phyloP scores from a whole-genome alignment of 345 rosid genomes.

The Pistacia vera region DNA sequence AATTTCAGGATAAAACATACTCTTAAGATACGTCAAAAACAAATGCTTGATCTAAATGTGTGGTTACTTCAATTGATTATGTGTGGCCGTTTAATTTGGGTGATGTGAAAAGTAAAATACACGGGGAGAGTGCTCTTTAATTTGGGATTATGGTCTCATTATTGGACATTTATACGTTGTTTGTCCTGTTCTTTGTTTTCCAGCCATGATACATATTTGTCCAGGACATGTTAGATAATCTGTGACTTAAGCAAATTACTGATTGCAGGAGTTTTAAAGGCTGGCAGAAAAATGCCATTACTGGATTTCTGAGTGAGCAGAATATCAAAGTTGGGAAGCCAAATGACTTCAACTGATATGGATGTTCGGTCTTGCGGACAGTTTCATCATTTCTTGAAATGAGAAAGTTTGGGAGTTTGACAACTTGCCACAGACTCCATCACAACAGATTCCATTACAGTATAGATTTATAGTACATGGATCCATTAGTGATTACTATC shows the following conservation, averaged over 20 bases:
- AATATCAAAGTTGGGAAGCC: constrained; percentile 68
- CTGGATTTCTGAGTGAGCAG: constrained; percentile 58
- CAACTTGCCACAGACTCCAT: not conserved
- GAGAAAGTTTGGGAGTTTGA: not conserved
- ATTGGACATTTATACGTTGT: not conserved
- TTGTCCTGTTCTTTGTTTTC: too few species aligned
- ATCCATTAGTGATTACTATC: not conserved
- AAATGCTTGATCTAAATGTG: not conserved
- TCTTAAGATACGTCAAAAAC: too few species aligned
- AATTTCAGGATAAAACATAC: not conserved
- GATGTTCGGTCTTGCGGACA: not conserved
- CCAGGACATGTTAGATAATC: not conserved
- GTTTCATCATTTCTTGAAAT: not conserved
- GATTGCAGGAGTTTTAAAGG: constrained; percentile 81
- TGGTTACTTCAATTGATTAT: not conserved
- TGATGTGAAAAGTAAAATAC: not conserved
- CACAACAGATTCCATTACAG: not conserved
- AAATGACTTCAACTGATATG: constrained; percentile 42
- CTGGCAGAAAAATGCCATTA: constrained; percentile 84
- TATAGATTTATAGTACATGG: not conserved
- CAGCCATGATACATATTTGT: not conserved
- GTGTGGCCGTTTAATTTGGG: not conserved
- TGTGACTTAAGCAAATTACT: not conserved
- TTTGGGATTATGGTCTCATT: not conserved
- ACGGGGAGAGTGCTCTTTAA: too few species aligned